Evolutionary conservation across 345 rosid genomes (phyloP), one percentile per base, ranked within the genome.

Genomic region (Cardiospermum halicacabum): DNA sequence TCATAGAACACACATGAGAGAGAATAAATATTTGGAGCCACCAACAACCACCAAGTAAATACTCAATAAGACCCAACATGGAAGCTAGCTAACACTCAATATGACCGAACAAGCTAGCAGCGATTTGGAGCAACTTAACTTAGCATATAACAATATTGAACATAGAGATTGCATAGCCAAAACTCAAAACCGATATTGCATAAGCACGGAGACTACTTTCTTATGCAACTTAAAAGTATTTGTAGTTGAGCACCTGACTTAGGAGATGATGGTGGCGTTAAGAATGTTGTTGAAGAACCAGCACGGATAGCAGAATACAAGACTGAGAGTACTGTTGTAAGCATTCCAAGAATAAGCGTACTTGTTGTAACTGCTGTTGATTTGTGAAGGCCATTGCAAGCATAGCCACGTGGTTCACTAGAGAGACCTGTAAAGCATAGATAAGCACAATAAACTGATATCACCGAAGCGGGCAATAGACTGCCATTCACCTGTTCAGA

Each of bases 361-460:
- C 97, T 76, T 25, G 82, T 75, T 32, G 92, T 71, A 48, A 87
- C 96, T 53, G 96, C 91, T 58, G 77, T 84, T 26, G 99, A 80
- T 72, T 79, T 80, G 71, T 79, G 82, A 58, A 94, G 96, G 64
- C 96, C 99, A 75, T 94, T 94, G 84, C 99, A 94, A 12, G 25
- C 96, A 43, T 94, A 94, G 62, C 75, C 85, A 60, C 74, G 91
- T n/a, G 99, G 99, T 80, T 94, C 99, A 53, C 97, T 87, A 22
- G 99, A 85, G 64, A 94, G 99, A 67, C 89, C 99, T 49, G 96
- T 94, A 78, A 74, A 94, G 85, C 99, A 94, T 62, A 94, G 86
- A 75, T 94, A 89, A 56, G 96, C 93, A 78, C 97, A 91, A 56
- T 94, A 94, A 53, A 89, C 77, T 4, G 99, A 85, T 75, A 91